Conservation (phyloP, 331 rosid genomes). For the Acacia pycnantha region DNA sequence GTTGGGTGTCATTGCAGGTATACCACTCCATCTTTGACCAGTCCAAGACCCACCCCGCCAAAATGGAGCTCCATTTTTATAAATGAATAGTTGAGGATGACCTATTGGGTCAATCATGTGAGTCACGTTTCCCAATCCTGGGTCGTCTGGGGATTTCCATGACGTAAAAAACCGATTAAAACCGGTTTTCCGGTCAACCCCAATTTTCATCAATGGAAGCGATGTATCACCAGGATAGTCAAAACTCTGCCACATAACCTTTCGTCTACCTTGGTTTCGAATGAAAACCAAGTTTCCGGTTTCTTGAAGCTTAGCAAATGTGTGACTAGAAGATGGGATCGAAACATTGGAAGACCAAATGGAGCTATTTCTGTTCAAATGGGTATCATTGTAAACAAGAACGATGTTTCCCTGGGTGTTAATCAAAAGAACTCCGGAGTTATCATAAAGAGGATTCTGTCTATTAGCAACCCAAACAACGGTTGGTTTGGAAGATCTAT, state of each 20-base stretch:
- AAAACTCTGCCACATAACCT: neutral
- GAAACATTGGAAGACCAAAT: conserved; percentile 46
- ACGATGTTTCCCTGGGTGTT: conserved; percentile 35
- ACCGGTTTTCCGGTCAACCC: conserved; percentile 43
- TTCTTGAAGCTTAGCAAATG: conserved; percentile 4
- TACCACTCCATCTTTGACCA: conserved; percentile 50
- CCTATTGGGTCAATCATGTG: neutral
- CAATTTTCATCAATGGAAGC: conserved; percentile 54
- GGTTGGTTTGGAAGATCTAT: conserved; percentile 26
- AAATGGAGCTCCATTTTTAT: neutral
- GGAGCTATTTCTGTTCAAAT: neutral
- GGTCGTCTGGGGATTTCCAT: conserved; percentile 60
- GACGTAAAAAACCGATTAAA: conserved; percentile 46
- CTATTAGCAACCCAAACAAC: conserved; percentile 54
- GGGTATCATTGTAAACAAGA: neutral
- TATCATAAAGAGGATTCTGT: conserved; percentile 31
- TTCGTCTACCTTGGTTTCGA: neutral
- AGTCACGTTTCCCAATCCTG: conserved; percentile 41
- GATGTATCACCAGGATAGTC: conserved; percentile 11
- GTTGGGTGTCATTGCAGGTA: conserved; percentile 36
- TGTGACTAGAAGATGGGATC: neutral
- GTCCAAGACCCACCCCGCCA: conserved; percentile 32
- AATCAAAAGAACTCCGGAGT: conserved; percentile 33
- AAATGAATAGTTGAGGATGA: conserved; percentile 42
- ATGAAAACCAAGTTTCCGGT: neutral